Evolutionary conservation across 2,329 filamentous ascomycete genomes (phyloP).

Genomic region (Exophiala spinifera): DNA sequence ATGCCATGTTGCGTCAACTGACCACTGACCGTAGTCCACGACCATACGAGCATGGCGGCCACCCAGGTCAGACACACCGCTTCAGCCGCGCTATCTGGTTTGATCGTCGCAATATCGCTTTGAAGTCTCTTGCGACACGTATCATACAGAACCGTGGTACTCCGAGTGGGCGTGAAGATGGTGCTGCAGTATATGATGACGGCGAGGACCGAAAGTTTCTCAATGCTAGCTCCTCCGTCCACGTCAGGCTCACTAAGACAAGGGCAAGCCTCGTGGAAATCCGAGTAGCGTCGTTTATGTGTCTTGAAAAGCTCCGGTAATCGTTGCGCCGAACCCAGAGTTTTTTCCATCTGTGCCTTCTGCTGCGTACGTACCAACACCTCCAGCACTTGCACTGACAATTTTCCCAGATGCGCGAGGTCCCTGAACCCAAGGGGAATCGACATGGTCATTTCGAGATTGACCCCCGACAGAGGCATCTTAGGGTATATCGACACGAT

Average conservation of each 20-base stretch:
- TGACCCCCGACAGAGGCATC: neutral
- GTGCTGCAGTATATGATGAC: neutral
- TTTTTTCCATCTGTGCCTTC: neutral
- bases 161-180: neutral
- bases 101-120: neutral
- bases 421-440: neutral
- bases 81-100: neutral
- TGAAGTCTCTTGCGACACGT: neutral
- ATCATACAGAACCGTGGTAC: neutral
- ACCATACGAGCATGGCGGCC: neutral
- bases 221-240: neutral
- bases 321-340: neutral
- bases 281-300: neutral
- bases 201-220: neutral
- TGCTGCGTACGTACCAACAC: neutral
- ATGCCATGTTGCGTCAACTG: neutral
- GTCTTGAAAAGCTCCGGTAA: neutral
- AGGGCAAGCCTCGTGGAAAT: neutral
- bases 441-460: neutral
- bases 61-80: neutral
- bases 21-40: neutral
- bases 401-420: neutral
- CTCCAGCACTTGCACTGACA: neutral
- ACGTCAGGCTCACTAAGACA: neutral
- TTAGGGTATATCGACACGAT: neutral